phyloP scores from a whole-genome alignment of 495 filamentous ascomycete species.

The Parachaetomium inaequale region DNA sequence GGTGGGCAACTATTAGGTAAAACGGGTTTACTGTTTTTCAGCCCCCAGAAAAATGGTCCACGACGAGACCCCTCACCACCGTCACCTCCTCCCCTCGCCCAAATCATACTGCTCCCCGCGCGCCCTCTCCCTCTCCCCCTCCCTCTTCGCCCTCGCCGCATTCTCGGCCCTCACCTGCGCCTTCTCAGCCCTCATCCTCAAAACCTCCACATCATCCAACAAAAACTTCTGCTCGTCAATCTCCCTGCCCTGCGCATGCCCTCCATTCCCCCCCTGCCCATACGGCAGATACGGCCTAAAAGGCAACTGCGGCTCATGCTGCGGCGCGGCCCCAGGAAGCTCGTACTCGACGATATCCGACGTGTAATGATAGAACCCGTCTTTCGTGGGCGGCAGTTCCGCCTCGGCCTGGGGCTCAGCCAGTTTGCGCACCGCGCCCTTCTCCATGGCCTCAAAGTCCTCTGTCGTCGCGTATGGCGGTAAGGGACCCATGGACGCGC shows the following conservation, averaged over 20 bases:
- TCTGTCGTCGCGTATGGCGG: slow-evolving; percentile 33
- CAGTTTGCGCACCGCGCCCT: slow-evolving; percentile 34
- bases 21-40: not conserved
- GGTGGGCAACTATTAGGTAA: not conserved
- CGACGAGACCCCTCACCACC: slow-evolving; percentile 2
- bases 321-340: slow-evolving; percentile 25
- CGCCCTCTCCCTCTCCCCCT: not conserved
- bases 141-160: not conserved
- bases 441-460: slow-evolving; percentile 33
- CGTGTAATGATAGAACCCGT: slow-evolving; percentile 31
- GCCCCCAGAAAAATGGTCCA: not conserved
- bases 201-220: slow-evolving; percentile 27
- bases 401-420: slow-evolving; percentile 30
- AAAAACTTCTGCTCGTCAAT: slow-evolving; percentile 37
- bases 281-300: slow-evolving; percentile 19
- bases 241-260: slow-evolving; percentile 14
- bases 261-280: slow-evolving; percentile 4
- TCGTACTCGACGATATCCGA: slow-evolving; percentile 30
- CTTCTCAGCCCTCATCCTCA: slow-evolving; percentile 25
- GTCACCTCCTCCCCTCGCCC: slow-evolving; percentile 11
- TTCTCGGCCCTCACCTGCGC: slow-evolving; percentile 10
- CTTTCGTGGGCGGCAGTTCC: slow-evolving; percentile 37
- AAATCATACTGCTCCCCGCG: not conserved
- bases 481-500: slow-evolving; percentile 25
- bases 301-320: slow-evolving; percentile 28